These are phyloP conservation scores for Candida tallmaniae DNA, from an alignment of 805 yeast species.

Conservation along the genomic window DNA sequence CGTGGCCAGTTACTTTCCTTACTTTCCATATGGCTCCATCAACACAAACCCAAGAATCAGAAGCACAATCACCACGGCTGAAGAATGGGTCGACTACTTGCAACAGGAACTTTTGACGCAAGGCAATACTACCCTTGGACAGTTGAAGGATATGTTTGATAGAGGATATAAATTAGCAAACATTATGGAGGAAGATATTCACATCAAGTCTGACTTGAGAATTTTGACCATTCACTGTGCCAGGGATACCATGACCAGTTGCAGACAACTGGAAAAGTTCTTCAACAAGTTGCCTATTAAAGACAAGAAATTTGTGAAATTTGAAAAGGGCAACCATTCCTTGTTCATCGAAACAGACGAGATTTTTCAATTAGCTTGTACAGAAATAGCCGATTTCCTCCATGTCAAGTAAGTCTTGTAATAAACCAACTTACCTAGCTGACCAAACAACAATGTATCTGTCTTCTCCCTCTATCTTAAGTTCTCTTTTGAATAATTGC, in stretches of 20 bases:
- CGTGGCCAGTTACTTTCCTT: constrained; percentile 38
- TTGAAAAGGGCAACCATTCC: constrained; percentile 38
- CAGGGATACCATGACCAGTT: constrained; percentile 55
- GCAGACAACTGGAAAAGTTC: constrained; percentile 42
- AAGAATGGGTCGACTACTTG: constrained; percentile 43
- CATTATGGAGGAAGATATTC: constrained; percentile 27
- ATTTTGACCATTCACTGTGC: constrained; percentile 58
- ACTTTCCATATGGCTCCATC: constrained; percentile 15
- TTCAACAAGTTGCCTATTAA: constrained; percentile 26
- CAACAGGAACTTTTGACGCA: constrained; percentile 35
- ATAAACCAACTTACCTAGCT: no score
- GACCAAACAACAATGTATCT: no score
- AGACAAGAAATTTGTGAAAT: constrained; percentile 23
- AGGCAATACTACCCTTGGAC: constrained; percentile 40
- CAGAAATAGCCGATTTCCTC: constrained; percentile 4
- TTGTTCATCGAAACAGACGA: constrained; percentile 44
- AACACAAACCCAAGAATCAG: constrained; percentile 10
- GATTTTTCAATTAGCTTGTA: constrained; percentile 19
- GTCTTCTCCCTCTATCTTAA: no score
- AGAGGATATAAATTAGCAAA: constrained; percentile 52
- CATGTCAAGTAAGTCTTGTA: no score
- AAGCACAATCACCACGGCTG: constrained; percentile 42
- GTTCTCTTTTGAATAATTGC: no score
- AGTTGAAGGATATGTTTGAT: constrained; percentile 56
- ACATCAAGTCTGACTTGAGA: constrained; percentile 4